Evolutionary conservation across 768 basidiomycete genomes (phyloP).

Genomic region (Rhodotorula taiwanensis): DNA sequence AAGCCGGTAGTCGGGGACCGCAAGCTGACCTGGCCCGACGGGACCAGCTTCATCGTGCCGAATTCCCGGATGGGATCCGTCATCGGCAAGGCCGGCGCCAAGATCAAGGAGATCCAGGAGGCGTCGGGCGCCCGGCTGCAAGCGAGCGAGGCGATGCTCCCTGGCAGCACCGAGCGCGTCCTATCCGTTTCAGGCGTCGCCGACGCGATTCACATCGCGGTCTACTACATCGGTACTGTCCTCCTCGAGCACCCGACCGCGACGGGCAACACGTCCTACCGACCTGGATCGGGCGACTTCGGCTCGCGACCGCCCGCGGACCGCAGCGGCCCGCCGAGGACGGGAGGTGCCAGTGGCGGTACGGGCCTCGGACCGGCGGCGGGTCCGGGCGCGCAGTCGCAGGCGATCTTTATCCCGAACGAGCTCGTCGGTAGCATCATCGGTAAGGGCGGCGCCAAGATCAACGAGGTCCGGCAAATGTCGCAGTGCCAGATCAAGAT

Average conservation of each 20-base stretch:
- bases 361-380: constrained; percentile 3
- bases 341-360: constrained; percentile 6
- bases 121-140: constrained; percentile 93
- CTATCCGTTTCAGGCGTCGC: constrained; percentile 97
- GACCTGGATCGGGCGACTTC: constrained; percentile 10
- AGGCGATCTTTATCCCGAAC: constrained; percentile 97
- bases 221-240: constrained; percentile 98
- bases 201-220: constrained; percentile 98
- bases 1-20: not conserved
- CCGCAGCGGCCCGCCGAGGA: not conserved
- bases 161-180: constrained; percentile 99
- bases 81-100: constrained; percentile 93
- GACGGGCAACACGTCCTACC: constrained; percentile 46
- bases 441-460: constrained; percentile 95
- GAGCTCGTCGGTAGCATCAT: constrained; percentile 93
- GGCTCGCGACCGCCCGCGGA: constrained; percentile 1
- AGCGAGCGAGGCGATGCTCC: constrained; percentile 95
- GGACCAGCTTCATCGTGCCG: constrained; percentile 66
- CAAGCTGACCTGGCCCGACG: not conserved
- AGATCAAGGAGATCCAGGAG: constrained; percentile 99
- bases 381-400: constrained; percentile 65
- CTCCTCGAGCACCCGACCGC: constrained; percentile 66
- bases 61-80: constrained; percentile 99
- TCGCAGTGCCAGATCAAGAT: constrained; percentile 96
- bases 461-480: constrained; percentile 65